These are phyloP conservation scores for Carex scoparia DNA, from an alignment of 176 grass and related monocot genomes.

Conservation along the genomic window DNA sequence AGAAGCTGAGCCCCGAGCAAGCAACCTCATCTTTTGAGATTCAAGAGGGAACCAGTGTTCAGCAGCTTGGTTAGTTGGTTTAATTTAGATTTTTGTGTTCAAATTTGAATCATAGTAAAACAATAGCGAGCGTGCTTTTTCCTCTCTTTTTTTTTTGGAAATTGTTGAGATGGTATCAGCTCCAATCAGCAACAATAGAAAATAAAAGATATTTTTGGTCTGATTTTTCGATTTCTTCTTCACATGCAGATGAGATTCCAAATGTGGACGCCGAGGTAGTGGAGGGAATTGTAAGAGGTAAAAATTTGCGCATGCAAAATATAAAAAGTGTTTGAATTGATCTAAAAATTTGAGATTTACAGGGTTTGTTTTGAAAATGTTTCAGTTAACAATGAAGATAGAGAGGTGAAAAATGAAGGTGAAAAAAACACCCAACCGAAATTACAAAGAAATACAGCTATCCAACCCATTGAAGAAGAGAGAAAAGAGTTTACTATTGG, in stretches of 20 bases:
- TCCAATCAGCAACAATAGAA: background rate
- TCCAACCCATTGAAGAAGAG: conserved; percentile 7
- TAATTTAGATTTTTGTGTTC: background rate
- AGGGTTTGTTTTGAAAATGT: conserved; percentile 18
- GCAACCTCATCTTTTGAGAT: conserved; percentile 29
- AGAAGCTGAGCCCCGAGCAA: conserved; percentile 31
- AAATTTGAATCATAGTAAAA: background rate
- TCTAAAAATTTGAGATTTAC: conserved; percentile 13
- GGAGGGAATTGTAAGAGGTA: conserved; percentile 9
- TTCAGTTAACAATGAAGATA: conserved; percentile 21
- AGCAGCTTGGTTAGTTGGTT: conserved; percentile 17
- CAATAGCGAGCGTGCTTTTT: background rate
- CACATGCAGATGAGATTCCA: conserved; percentile 4
- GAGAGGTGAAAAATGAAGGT: conserved; percentile 1
- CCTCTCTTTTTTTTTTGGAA: background rate
- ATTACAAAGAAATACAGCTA: background rate
- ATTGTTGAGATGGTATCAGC: background rate
- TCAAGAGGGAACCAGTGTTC: conserved; percentile 12
- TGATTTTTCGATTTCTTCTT: background rate
- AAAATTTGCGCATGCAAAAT: background rate
- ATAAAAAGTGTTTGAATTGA: background rate
- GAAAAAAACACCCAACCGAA: background rate
- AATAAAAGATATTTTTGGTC: background rate
- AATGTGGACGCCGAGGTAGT: conserved; percentile 7
- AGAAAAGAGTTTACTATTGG: conserved; percentile 1